Conservation (phyloP, 805 yeast genomes). For the Spathaspora hagerdaliae region DNA sequence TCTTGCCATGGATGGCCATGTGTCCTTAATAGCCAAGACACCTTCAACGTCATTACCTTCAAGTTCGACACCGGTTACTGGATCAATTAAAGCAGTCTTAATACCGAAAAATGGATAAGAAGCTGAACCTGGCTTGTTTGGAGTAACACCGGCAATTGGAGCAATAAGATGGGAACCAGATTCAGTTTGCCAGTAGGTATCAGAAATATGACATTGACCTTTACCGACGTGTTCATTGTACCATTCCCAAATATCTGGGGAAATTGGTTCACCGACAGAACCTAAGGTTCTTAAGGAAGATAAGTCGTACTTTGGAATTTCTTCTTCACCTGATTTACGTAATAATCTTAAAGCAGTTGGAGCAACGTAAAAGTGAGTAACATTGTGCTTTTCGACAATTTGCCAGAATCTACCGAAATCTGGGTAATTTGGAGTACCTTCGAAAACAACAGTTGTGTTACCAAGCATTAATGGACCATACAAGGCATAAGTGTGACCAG, state of each 20-base stretch:
- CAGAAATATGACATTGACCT: constrained; percentile 66
- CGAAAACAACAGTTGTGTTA: constrained; percentile 75
- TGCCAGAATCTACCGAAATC: constrained; percentile 78
- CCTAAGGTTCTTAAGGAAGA: constrained; percentile 67
- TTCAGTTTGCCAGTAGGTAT: constrained; percentile 90
- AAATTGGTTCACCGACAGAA: constrained; percentile 84
- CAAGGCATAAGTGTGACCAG: constrained; percentile 81
- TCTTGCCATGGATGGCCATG: constrained; percentile 89
- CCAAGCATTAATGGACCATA: constrained; percentile 79
- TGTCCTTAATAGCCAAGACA: constrained; percentile 63
- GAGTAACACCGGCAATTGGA: constrained; percentile 70
- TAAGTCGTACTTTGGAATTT: constrained; percentile 58
- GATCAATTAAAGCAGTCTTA: constrained; percentile 68
- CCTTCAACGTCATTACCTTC: constrained; percentile 74
- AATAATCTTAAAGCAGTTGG: constrained; percentile 78
- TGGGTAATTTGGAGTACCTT: constrained; percentile 87
- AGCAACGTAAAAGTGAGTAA: constrained; percentile 78
- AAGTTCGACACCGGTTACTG: constrained; percentile 68
- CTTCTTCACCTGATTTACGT: constrained; percentile 68
- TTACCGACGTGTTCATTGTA: constrained; percentile 69
- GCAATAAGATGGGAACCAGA: constrained; percentile 78
- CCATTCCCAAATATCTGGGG: constrained; percentile 88
- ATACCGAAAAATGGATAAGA: constrained; percentile 83
- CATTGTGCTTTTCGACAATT: constrained; percentile 66
- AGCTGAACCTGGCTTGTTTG: constrained; percentile 84